phyloP scores from a whole-genome alignment of 768 basidiomycete genomes.

The Collybia nuda region DNA sequence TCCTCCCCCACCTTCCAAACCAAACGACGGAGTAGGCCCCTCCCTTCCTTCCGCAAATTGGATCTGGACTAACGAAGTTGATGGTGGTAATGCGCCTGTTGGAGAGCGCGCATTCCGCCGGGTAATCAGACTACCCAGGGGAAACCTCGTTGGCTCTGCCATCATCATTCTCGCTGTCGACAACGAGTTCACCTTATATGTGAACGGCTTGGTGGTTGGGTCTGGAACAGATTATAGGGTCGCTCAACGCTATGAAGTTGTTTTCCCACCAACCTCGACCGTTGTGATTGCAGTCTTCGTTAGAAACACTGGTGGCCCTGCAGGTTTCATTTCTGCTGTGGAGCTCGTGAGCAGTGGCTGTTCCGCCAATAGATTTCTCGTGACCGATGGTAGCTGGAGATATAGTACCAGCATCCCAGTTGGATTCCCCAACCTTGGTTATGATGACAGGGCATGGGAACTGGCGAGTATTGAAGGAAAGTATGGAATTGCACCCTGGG shows the following conservation, averaged over 20 bases:
- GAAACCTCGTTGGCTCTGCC: conserved; percentile 19
- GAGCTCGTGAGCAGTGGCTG: conserved; percentile 17
- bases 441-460: conserved; percentile 20
- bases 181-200: conserved; percentile 24
- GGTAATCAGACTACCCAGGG: conserved; percentile 20
- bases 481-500: conserved; percentile 22
- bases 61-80: conserved; percentile 33
- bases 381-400: conserved; percentile 25
- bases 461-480: conserved; percentile 18
- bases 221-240: conserved; percentile 14
- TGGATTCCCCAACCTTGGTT: conserved; percentile 12
- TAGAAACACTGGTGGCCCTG: conserved; percentile 13
- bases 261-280: conserved; percentile 12
- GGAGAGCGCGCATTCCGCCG: conserved; percentile 29
- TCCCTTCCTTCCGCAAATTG: conserved; percentile 22
- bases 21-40: conserved; percentile 13
- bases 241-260: conserved; percentile 17
- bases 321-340: conserved; percentile 17
- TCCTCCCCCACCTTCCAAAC: conserved; percentile 9
- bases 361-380: conserved; percentile 6
- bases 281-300: conserved; percentile 20
- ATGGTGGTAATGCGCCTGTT: conserved; percentile 15
- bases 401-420: conserved; percentile 12
- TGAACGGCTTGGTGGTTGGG: conserved; percentile 27
- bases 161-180: conserved; percentile 24